phyloP scores from a whole-genome alignment of 768 basidiomycete genomes.

The Hydnum rufescens region DNA sequence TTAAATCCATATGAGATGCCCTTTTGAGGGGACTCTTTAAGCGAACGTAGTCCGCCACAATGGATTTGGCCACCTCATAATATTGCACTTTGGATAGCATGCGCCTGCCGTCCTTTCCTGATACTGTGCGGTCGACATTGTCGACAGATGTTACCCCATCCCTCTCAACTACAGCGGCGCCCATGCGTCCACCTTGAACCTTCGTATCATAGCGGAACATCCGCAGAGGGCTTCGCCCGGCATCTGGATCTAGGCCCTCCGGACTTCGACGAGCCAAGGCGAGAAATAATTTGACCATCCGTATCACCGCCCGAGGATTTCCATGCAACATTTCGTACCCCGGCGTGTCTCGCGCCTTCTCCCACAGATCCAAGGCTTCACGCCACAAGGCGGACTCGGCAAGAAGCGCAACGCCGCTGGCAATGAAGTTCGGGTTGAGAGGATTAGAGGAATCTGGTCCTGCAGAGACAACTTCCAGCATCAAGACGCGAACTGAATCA shows the following conservation, averaged over 20 bases:
- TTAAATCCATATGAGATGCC: constrained; percentile 33
- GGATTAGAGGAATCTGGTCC: too few relatives aligned
- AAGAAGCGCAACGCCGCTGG: neutral
- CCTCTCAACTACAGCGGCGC: neutral
- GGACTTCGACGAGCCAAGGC: neutral
- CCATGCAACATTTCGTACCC: neutral
- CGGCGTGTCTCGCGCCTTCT: neutral
- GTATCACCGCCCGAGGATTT: neutral
- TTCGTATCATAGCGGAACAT: too few relatives aligned
- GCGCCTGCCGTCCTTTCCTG: neutral
- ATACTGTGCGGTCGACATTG: too few relatives aligned
- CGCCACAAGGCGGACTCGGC: neutral
- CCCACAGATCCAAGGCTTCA: neutral
- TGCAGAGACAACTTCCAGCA: too few relatives aligned
- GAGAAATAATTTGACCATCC: neutral
- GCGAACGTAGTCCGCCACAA: neutral
- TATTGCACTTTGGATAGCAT: neutral
- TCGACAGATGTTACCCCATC: neutral
- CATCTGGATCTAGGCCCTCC: neutral
- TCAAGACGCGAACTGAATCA: neutral
- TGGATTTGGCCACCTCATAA: neutral
- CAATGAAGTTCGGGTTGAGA: too few relatives aligned
- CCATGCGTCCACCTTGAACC: neutral
- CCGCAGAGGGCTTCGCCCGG: neutral
- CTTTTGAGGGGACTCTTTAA: constrained; percentile 25